Evolutionary conservation across 768 basidiomycete species (phyloP), one percentile per base, ranked within the genome.

Genomic region (Mycena polygramma): DNA sequence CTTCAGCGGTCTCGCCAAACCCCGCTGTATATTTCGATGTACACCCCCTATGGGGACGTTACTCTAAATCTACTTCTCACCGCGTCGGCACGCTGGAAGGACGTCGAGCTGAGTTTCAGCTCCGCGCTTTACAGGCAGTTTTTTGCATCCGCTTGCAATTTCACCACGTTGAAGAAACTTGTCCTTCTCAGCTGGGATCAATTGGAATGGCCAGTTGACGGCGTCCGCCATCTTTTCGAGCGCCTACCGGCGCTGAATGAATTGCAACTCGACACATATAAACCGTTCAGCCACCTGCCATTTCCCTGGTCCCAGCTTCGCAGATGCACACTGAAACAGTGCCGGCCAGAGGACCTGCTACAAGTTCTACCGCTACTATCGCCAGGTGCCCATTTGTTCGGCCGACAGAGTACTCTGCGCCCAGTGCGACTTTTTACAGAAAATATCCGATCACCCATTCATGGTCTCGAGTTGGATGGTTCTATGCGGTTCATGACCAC

Each of bases 261-360:
- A 7, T 19, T 57, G 22, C 4, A 4, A 4, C 37, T 57, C 51
- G 26, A 52, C 1, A 39, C 20, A n/a, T 9, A 4, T 15, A 9
- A 39, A 19, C 36, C 2, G 20, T 22, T 57, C 11, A 22, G 20
- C n/a, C 54, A n/a, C 17, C 22, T 17, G n/a, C 3, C 11, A 14
- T 43, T 30, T 57, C 57, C 39, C 14, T 57, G 57, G 57, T 13
- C 57, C 11, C 41, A 35, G n/a, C 57, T 57, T 3, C 57, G 57
- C 24, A 57, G n/a, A 39, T 57, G 55, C 22, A 14, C 9, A 26
- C 24, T 52, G 24, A 14, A 11, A 0, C n/a, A 20, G 17, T 57
- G 55, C 22, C 37, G 17, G 9, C 22, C n/a, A 6, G 39, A 57
- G 13, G 39, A 24, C 15, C n/a, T 57, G 24, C 52, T 53, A 17